Base-by-base conservation (phyloP, 2,329 filamentous ascomycete genomes). In the Colletotrichum gigasporum region DNA sequence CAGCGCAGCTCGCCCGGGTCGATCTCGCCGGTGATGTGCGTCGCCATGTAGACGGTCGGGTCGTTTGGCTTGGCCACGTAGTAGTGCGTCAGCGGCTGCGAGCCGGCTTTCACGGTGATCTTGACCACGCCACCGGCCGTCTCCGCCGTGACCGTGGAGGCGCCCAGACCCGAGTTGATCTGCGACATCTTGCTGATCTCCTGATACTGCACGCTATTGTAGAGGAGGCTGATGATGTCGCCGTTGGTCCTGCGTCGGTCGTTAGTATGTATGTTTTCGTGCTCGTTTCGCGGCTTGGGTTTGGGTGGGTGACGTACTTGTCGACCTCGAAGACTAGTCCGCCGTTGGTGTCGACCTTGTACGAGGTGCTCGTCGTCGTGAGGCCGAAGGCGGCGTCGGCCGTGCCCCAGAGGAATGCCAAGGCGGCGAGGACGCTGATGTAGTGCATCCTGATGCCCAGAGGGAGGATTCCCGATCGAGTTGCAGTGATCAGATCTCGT, bases 161-260 rank as follows among this genome's bases (percentile, higher is more conserved):
- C 57, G 3, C 69, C 70, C 2, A 87, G 75, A 2, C 84, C 83
- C 14, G 83, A 85, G 18, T 76, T 77, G 45, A 87, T 85, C 35
- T 85, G 83, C 4, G 82, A 82, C 9, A 75, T 78, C 34, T 77
- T 79, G 45, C 71, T 71, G 1, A 74, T 67, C 26, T 81, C 82
- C 69, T 86, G 84, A 12, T 83, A 76, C 61, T 86, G 79, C 12
- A 79, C 74, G 39, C 79, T 79, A 30, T 80, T 79, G 68, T 79
- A 85, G 50, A 83, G 81, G 71, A 91, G 85, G 0, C 87, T 90
- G 9, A 82, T 88, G 71, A 91, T 86, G 68, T 90, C 88, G 69
- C 88, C 90, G 69, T 77, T 89, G 10, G 77, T 78, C 41, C 81
- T 78, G 67, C 75, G 81, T 41, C 87, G 79, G 2, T 79, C 14